Conservation (phyloP, 2,329 filamentous ascomycete species). For the Achaetomium macrosporum region DNA sequence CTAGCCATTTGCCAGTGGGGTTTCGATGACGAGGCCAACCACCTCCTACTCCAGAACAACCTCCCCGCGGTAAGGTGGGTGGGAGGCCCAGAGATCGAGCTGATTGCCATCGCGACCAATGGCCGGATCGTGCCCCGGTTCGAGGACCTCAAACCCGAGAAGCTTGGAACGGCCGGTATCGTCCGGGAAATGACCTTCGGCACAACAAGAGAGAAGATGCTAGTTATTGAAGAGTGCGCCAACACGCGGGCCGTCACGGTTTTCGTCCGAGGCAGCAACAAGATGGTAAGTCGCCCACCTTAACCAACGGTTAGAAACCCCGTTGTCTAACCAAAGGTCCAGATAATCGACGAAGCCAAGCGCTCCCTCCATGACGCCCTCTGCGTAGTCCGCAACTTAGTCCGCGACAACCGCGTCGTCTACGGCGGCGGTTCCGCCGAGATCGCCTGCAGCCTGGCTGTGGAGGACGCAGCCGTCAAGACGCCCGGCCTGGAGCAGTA, state of each 20-base stretch:
- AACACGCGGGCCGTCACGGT: slow-evolving; percentile 95
- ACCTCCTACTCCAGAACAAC: slow-evolving; percentile 90
- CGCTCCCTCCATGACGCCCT: slow-evolving; percentile 94
- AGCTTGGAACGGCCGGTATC: slow-evolving; percentile 82
- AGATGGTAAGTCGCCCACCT: slow-evolving; percentile 65
- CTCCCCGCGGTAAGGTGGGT: slow-evolving; percentile 97
- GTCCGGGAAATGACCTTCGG: slow-evolving; percentile 96
- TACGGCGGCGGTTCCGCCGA: slow-evolving; percentile 96
- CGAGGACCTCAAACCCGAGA: slow-evolving; percentile 85
- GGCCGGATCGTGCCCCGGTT: slow-evolving; percentile 96
- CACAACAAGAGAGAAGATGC: slow-evolving; percentile 98
- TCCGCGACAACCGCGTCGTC: slow-evolving; percentile 92
- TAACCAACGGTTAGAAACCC: not conserved
- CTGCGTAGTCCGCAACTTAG: slow-evolving; percentile 94
- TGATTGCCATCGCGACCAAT: slow-evolving; percentile 98
- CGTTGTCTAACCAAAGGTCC: slow-evolving; percentile 13
- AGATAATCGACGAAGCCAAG: slow-evolving; percentile 99
- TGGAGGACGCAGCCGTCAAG: slow-evolving; percentile 91
- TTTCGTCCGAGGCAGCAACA: slow-evolving; percentile 96
- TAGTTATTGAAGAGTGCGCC: slow-evolving; percentile 98
- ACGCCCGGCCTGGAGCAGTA: slow-evolving; percentile 98
- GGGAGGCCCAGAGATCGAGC: slow-evolving; percentile 93
- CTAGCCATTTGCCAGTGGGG: slow-evolving; percentile 99
- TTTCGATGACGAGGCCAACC: slow-evolving; percentile 98
- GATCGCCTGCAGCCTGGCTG: slow-evolving; percentile 92